Base-by-base conservation (phyloP, 2,329 filamentous ascomycete genomes). In the Elsinoe batatas region DNA sequence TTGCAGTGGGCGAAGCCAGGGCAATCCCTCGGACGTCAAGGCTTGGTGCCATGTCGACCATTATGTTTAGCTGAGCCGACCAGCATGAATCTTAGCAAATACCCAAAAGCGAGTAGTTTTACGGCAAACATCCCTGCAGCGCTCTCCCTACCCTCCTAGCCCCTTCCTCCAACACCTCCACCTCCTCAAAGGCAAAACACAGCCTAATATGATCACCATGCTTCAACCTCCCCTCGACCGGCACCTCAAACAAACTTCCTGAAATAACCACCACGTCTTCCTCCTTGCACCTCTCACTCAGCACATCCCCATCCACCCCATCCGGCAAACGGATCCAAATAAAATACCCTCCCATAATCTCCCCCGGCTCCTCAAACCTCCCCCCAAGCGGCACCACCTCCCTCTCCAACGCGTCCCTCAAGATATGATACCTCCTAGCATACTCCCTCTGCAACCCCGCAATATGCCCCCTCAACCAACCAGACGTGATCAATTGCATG, bases 311-410 rank as follows among this genome's bases (percentile, higher is more conserved):
- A 7, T 76, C 73, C 54, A 85, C 71, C 43, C 65, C 56, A 59
- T 67, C 59, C 0, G 84, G 83, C 3, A 95, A 68, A 1, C 75
- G 76, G 22, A 94, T 69, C 89, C 89, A 95, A 47, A 95, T 74
- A 67, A 95, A 95, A 67, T 91, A 95, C 0, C 90, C 90, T 0
- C 90, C 90, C 30, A 84, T 85, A 2, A 84, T 68, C 3, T 72
- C 67, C 56, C 72, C 67, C 1, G 68, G 63, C 56, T 78, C 69
- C 12, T 69, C 68, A 36, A 74, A 58, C 63, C 69, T 61, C 72
- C 87, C 78, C 1, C 84, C 85, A 0, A 87, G 71, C 0, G 85
- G 84, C 0, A 76, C 65, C 1, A 94, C 73, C 47, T 84, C 68
- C 51, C 76, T 66, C 36, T 76, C 66, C 20, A 93, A 79, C 0